phyloP scores from a whole-genome alignment of 2,329 filamentous ascomycete species.

The Zymoseptoria tritici region DNA sequence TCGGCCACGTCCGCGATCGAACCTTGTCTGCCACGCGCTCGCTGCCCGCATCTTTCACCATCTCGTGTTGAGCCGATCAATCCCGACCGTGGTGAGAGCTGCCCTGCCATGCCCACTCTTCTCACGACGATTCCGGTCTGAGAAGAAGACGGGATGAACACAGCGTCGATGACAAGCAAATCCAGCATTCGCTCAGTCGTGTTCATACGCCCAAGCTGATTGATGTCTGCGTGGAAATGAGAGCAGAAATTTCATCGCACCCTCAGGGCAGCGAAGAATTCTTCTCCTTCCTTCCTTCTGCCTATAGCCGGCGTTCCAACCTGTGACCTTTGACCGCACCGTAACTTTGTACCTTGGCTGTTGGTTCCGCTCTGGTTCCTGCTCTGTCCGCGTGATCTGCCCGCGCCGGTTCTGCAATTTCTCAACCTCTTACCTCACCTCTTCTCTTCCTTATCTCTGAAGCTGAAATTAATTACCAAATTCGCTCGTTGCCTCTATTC shows the following conservation, averaged over 20 bases:
- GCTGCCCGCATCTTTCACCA: neutral
- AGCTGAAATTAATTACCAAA: conserved; percentile 22
- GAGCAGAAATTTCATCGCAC: neutral
- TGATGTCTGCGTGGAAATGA: neutral
- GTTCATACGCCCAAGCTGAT: neutral
- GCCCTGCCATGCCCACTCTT: neutral
- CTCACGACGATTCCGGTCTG: neutral
- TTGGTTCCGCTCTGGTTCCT: neutral
- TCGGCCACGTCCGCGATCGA: neutral
- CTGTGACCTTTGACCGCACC: neutral
- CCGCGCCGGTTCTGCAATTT: conserved; percentile 17
- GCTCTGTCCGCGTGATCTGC: conserved; percentile 4
- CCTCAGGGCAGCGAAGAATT: neutral
- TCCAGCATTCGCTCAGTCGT: neutral
- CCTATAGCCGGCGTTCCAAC: neutral
- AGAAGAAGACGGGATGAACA: neutral
- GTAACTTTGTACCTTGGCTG: neutral
- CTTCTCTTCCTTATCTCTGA: conserved; percentile 9
- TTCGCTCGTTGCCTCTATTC: conserved; percentile 10
- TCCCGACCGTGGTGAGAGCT: neutral
- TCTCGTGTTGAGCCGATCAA: no score
- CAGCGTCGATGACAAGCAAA: neutral
- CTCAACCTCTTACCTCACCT: conserved; percentile 26
- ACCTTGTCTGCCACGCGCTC: neutral
- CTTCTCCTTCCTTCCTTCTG: neutral